Conservation (phyloP, 345 rosid genomes). For the Viola odorata region DNA sequence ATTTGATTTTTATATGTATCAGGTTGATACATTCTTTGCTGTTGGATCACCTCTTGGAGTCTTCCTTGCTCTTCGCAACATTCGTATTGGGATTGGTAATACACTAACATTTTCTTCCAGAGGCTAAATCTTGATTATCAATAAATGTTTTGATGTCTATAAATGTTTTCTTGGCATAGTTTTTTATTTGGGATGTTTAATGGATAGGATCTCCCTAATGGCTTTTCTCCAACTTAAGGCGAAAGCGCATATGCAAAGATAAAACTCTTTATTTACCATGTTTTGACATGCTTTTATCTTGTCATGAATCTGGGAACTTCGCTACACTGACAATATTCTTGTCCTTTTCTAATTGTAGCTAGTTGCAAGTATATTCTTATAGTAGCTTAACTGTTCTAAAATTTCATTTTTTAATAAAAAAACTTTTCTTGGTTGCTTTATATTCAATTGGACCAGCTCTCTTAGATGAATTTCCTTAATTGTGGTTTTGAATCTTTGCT, state of each 20-base stretch:
- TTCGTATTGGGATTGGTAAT: slow-evolving; percentile 86
- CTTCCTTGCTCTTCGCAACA: slow-evolving; percentile 87
- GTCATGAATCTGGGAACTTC: too few species aligned
- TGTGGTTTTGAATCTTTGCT: neutral
- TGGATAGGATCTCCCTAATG: neutral
- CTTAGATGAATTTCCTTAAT: neutral
- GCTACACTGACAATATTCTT: too few species aligned
- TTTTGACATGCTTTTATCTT: too few species aligned
- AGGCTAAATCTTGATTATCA: neutral
- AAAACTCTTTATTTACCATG: neutral
- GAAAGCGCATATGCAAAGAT: neutral
- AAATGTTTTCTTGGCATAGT: neutral
- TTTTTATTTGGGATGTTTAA: neutral
- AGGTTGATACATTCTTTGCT: slow-evolving; percentile 98
- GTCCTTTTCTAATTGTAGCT: neutral
- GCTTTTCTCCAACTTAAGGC: neutral
- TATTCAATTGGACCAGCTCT: neutral
- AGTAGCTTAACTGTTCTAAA: neutral
- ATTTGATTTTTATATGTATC: slow-evolving; percentile 15
- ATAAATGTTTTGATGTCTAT: neutral
- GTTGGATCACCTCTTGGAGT: slow-evolving; percentile 99
- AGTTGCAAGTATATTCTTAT: neutral
- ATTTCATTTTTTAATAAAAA: too few species aligned
- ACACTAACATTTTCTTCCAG: neutral
- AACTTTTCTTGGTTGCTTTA: neutral